These are phyloP conservation scores for Marasmius tenuissimus DNA, from an alignment of 1,284 basidiomycete species.

Conservation along the genomic window DNA sequence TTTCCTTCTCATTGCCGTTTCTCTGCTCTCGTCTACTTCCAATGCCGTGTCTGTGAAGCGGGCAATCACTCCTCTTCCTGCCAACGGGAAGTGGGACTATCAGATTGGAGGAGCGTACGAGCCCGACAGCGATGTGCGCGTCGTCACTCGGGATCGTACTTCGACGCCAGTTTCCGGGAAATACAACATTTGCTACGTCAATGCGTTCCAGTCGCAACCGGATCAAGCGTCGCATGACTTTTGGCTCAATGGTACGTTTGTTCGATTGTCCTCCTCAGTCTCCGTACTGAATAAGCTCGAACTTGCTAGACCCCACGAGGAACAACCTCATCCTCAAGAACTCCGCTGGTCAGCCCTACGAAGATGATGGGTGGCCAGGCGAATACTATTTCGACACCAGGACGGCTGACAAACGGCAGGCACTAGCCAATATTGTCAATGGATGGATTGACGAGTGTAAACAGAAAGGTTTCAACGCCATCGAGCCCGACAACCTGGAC, in stretches of 20 bases:
- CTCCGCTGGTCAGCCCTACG: background rate
- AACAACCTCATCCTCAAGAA: conserved; percentile 7
- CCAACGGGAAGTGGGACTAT: background rate
- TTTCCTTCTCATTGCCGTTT: background rate
- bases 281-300: background rate
- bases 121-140: background rate
- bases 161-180: background rate
- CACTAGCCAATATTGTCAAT: conserved; percentile 10
- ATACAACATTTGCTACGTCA: conserved; percentile 18
- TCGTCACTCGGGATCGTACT: conserved; percentile 9
- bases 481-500: conserved; percentile 16
- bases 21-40: background rate
- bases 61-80: background rate
- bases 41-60: background rate
- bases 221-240: background rate
- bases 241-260: background rate
- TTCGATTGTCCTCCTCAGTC: background rate
- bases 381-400: conserved; percentile 14
- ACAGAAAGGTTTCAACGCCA: conserved; percentile 12
- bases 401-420: conserved; percentile 10
- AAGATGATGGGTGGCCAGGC: conserved; percentile 12
- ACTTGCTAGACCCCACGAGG: background rate
- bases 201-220: conserved; percentile 13
- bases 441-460: conserved; percentile 10
- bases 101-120: background rate